Conservation (phyloP, 805 yeast genomes). For the Ogataea paraovalis region DNA sequence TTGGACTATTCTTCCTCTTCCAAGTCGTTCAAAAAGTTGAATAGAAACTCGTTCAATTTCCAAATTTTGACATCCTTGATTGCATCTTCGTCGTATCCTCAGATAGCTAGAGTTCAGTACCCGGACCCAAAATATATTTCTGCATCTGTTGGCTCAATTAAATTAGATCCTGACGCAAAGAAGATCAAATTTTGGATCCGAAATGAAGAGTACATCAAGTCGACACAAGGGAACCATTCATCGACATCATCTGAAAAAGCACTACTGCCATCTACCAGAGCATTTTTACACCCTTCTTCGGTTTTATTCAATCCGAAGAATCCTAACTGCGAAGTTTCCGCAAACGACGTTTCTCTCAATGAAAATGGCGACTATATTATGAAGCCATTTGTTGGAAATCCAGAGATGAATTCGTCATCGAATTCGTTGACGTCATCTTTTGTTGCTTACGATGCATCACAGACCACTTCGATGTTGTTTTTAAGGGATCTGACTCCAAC, state of each 20-base stretch:
- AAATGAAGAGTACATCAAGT: conserved; percentile 47
- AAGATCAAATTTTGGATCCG: conserved; percentile 70
- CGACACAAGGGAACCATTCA: conserved; percentile 11
- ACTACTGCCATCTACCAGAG: conserved; percentile 57
- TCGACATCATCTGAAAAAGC: conserved; percentile 4
- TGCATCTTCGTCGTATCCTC: conserved; percentile 81
- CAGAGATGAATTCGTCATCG: conserved; percentile 16
- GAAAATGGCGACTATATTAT: conserved; percentile 35
- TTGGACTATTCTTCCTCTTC: conserved; percentile 36
- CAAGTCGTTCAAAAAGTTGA: conserved; percentile 30
- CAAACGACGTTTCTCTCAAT: conserved; percentile 17
- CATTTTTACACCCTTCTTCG: conserved; percentile 86
- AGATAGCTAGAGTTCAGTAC: conserved; percentile 70
- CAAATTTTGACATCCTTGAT: conserved; percentile 61
- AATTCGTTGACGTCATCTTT: conserved; percentile 49
- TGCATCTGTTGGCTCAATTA: conserved; percentile 74
- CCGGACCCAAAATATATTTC: conserved; percentile 77
- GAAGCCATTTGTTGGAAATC: conserved; percentile 31
- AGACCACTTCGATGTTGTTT: conserved; percentile 60
- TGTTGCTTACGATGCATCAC: conserved; percentile 57
- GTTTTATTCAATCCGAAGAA: conserved; percentile 48
- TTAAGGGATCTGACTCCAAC: conserved; percentile 79
- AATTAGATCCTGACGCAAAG: conserved; percentile 78
- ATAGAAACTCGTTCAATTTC: conserved; percentile 47
- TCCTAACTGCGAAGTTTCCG: conserved; percentile 16